Percentiles rank a stretch among this genome's conserved stretches.
These are phyloP conservation scores for Ceratocystis huliohia DNA, from an alignment of 2,329 filamentous ascomycete genomes.

Conservation along the genomic window DNA sequence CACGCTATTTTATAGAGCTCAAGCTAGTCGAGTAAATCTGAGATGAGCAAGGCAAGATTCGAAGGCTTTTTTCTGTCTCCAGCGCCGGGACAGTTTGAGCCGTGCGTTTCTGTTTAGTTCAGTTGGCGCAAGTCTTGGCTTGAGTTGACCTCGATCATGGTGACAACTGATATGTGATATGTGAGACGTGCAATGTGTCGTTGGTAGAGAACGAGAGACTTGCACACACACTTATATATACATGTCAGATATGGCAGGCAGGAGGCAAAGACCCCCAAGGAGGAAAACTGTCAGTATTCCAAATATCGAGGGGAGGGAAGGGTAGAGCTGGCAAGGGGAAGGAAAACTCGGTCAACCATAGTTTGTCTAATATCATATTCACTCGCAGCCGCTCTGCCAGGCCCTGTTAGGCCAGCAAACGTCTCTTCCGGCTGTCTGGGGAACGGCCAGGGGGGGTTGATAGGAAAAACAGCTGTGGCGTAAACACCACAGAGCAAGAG, in stretches of 20 bases:
- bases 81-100: constrained; percentile 5
- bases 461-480: background rate
- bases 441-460: background rate
- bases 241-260: background rate
- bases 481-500: background rate
- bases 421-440: constrained; percentile 7
- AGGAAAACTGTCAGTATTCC: background rate
- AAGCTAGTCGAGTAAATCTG: background rate
- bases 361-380: background rate
- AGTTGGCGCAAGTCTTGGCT: background rate
- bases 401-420: background rate
- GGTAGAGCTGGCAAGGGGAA: background rate
- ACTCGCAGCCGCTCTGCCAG: too few species aligned
- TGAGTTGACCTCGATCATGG: background rate
- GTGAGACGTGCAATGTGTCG: too few species aligned
- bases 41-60: background rate
- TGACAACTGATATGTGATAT: background rate
- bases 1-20: too few species aligned
- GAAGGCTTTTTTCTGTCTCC: background rate
- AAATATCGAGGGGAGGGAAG: background rate
- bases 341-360: background rate
- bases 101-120: background rate
- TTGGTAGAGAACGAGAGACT: too few species aligned
- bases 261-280: background rate
- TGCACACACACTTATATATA: too few species aligned